phyloP scores from a whole-genome alignment of 768 basidiomycete species.

The Xerocomus spinulosus region DNA sequence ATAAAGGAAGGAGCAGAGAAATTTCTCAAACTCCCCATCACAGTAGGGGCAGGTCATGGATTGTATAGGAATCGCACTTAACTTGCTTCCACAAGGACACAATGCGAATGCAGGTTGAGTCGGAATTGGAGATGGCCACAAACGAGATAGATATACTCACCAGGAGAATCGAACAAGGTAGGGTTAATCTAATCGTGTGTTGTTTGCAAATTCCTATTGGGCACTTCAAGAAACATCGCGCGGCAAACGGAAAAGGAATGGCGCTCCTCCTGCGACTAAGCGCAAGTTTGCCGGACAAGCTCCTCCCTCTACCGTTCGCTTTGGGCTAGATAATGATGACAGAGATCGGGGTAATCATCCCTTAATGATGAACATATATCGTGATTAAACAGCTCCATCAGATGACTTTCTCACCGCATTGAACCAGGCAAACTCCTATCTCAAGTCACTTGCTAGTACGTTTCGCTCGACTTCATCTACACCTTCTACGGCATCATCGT shows the following conservation, averaged over 20 bases:
- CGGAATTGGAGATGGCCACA: slow-evolving; percentile 72
- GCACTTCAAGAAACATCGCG: slow-evolving; percentile 24
- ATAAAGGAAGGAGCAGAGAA: slow-evolving; percentile 94
- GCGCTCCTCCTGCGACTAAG: slow-evolving; percentile 21
- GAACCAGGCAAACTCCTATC: slow-evolving; percentile 54
- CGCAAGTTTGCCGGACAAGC: slow-evolving; percentile 34
- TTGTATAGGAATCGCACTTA: slow-evolving; percentile 8
- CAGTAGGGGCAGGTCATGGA: slow-evolving; percentile 32
- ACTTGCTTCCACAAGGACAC: slow-evolving; percentile 39
- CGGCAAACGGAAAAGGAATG: slow-evolving; percentile 30
- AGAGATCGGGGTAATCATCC: slow-evolving; percentile 31
- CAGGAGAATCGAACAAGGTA: slow-evolving; percentile 45
- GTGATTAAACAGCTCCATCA: slow-evolving; percentile 20
- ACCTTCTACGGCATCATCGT: slow-evolving; percentile 35
- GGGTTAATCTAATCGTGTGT: not conserved
- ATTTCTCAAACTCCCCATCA: slow-evolving; percentile 64
- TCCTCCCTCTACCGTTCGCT: slow-evolving; percentile 25
- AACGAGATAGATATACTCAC: slow-evolving; percentile 66
- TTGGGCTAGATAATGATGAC: slow-evolving; percentile 32
- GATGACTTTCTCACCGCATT: slow-evolving; percentile 75
- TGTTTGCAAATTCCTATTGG: not conserved
- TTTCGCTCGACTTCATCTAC: slow-evolving; percentile 34
- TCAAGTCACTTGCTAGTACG: slow-evolving; percentile 53
- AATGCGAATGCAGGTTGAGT: slow-evolving; percentile 69
- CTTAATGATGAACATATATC: not conserved